Base-by-base conservation (phyloP, 495 filamentous ascomycete genomes). In the Podospora anserina region DNA sequence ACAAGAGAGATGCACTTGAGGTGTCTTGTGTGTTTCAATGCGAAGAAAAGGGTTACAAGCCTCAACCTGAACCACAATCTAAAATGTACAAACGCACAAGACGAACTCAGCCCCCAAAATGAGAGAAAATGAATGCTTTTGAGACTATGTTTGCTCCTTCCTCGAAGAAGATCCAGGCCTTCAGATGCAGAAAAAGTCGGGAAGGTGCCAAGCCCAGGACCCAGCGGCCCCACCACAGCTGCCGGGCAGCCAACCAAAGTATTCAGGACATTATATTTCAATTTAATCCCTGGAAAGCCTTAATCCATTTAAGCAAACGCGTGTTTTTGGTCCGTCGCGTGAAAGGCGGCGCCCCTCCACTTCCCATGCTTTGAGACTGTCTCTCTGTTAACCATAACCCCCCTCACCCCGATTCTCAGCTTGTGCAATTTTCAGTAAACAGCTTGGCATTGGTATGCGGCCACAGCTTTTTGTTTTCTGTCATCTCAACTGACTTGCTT, bases 281-380 rank as follows among this genome's bases (percentile, higher is more conserved):
- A 11, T 49, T 18, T 49, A 49, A 18, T 49, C 39, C 39, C 39
- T 49, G 39, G 13, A 49, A 49, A 1, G 5, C 39, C 13, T 49
- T 5, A 49, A 49, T 49, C 39, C 39, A 49, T 49, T 49, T 49
- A 49, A 49, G 39, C 39, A 49, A 59, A 59, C 56, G 56, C 56
- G 56, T 59, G 56, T 59, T 27, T 59, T 27, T 59, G 19, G 18
- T 20, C 26, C 19, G 56, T 27, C 19, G 19, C 56, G 56, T 27
- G 56, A 23, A 59, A 9, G 56, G 19, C 20, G 5, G 5, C 56
- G 5, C 19, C 56, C 56, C 26, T 59, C 56, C 56, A 59, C 56
- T 18, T 59, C 26, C 1, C 9, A 59, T 59, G 56, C 56, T 59
- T 59, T 59, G 1, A 27, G 3, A 59, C 18, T 20, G 56, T 1